A percentile compares a stretch with the other conserved stretches of the same genome.
Evolutionary conservation across 2,329 filamentous ascomycete genomes (phyloP).

Genomic region (Aspergillus fumigatiaffinis): DNA sequence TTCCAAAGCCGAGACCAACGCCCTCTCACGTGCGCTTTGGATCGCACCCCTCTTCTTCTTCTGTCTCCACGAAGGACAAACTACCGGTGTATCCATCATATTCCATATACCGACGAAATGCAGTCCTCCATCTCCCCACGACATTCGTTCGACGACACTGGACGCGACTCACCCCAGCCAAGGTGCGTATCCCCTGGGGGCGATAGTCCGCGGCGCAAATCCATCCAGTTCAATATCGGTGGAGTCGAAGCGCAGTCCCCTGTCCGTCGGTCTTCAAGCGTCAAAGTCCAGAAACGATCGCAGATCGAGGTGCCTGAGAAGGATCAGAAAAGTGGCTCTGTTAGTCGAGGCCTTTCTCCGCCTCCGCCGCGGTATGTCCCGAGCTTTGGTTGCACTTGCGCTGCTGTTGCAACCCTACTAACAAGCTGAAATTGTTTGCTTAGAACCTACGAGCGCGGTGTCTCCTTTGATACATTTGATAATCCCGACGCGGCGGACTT

Average conservation of each 20-base stretch:
- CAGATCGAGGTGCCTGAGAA: slow-evolving; percentile 21
- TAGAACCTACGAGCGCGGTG: slow-evolving; percentile 62
- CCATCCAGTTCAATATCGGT: slow-evolving; percentile 38
- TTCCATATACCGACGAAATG: background rate
- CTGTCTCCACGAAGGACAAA: background rate
- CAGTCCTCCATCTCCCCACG: slow-evolving; percentile 9
- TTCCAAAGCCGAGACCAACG: background rate
- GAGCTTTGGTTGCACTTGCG: background rate
- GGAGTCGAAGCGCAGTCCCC: slow-evolving; percentile 23
- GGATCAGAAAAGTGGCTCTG: slow-evolving; percentile 16
- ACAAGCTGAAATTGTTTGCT: background rate
- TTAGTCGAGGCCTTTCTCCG: slow-evolving; percentile 33
- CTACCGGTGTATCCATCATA: background rate
- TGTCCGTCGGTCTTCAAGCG: slow-evolving; percentile 24
- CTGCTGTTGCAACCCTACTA: slow-evolving; percentile 5
- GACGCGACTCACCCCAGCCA: slow-evolving; percentile 11
- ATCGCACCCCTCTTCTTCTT: background rate
- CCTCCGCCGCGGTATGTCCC: slow-evolving; percentile 40
- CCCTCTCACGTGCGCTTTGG: background rate
- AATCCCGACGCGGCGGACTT: slow-evolving; percentile 64
- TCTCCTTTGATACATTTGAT: slow-evolving; percentile 72
- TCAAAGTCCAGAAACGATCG: slow-evolving; percentile 22
- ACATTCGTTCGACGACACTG: slow-evolving; percentile 9
- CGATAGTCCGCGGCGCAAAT: slow-evolving; percentile 29
- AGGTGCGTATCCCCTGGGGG: slow-evolving; percentile 20